These are phyloP conservation scores for Elsinoe batatas DNA, from an alignment of 2,329 filamentous ascomycete species.

Conservation along the genomic window DNA sequence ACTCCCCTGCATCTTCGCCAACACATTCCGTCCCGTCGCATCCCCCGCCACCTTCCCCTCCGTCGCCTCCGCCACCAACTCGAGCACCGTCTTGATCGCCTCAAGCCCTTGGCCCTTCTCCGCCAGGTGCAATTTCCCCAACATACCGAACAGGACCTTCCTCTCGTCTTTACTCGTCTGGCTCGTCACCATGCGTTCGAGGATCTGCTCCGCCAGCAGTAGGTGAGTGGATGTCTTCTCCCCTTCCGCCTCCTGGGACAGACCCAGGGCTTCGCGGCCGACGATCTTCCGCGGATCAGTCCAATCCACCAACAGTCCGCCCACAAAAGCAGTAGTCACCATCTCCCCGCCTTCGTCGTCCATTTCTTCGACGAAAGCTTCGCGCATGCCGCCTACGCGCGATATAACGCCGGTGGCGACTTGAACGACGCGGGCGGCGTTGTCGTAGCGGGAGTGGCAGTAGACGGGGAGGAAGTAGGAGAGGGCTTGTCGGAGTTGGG, in stretches of 20 bases:
- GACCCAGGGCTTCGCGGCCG: background rate
- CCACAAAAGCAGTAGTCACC: constrained; percentile 63
- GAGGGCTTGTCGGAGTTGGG: constrained; percentile 72
- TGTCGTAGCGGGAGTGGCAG: constrained; percentile 73
- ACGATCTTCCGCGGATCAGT: constrained; percentile 77
- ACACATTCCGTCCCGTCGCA: constrained; percentile 41
- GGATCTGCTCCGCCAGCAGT: constrained; percentile 63
- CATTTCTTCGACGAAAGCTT: constrained; percentile 41
- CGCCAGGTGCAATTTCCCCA: constrained; percentile 75
- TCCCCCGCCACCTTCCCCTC: constrained; percentile 43
- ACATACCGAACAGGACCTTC: constrained; percentile 65
- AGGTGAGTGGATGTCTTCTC: constrained; percentile 71
- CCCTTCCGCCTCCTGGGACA: constrained; percentile 44
- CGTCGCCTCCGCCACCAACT: constrained; percentile 39
- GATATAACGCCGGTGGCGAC: constrained; percentile 67
- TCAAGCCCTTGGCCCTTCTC: constrained; percentile 22
- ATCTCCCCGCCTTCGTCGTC: constrained; percentile 67
- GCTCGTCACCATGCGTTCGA: constrained; percentile 61
- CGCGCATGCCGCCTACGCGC: constrained; percentile 43
- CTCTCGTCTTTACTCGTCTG: constrained; percentile 68
- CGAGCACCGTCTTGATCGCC: constrained; percentile 31
- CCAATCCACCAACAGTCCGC: constrained; percentile 83
- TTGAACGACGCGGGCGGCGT: constrained; percentile 69
- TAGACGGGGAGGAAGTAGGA: constrained; percentile 94
- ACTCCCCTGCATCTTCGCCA: constrained; percentile 43